A percentile compares a stretch with the other conserved stretches of the same genome.
These are phyloP conservation scores for Helicostylum pulchrum DNA, from an alignment of 192 early-diverging fungal genomes.

Conservation along the genomic window DNA sequence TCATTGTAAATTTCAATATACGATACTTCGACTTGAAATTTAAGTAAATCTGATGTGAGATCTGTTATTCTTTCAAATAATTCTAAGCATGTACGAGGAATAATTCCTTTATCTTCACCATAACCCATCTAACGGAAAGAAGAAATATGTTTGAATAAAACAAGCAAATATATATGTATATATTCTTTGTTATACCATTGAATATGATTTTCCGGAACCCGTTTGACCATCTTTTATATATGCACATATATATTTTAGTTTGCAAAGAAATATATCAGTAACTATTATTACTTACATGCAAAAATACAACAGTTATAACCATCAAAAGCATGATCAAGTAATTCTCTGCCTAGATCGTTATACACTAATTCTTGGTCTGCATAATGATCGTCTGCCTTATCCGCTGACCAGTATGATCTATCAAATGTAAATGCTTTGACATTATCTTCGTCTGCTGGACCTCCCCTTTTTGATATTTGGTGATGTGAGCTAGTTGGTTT, in stretches of 20 bases:
- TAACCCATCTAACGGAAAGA: conserved; percentile 57
- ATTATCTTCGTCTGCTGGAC: conserved; percentile 13
- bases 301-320: conserved; percentile 95
- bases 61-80: conserved; percentile 67
- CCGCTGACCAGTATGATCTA: conserved; percentile 83
- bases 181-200: conserved; percentile 44
- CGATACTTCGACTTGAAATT: conserved; percentile 73
- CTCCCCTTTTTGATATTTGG: not conserved
- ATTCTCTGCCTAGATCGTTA: conserved; percentile 66
- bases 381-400: conserved; percentile 52
- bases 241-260: no score
- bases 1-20: conserved; percentile 95
- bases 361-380: conserved; percentile 77
- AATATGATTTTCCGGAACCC: conserved; percentile 69
- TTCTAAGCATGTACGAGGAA: conserved; percentile 76
- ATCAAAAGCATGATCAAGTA: conserved; percentile 81
- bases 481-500: not conserved
- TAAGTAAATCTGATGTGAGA: conserved; percentile 33
- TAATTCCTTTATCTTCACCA: conserved; percentile 78
- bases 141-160: not conserved
- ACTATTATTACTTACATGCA: conserved; percentile 62
- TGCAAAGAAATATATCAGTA: conserved; percentile 2
- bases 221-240: conserved; percentile 72
- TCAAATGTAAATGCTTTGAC: conserved; percentile 80
- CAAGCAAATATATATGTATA: not conserved